Base-by-base conservation (phyloP, 805 yeast genomes). In the Yamadazyma insecticola region DNA sequence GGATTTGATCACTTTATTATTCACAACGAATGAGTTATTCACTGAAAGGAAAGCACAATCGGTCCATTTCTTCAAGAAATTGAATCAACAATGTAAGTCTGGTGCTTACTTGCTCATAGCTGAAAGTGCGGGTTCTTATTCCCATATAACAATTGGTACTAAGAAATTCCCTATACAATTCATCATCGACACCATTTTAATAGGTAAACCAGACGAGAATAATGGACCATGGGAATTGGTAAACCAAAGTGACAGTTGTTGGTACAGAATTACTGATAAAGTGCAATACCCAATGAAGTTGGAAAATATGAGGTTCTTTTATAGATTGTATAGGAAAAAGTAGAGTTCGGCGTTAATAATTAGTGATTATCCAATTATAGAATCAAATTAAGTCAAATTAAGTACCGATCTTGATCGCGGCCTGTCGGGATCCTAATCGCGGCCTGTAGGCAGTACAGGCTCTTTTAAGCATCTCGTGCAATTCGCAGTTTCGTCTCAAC, bases 121-220 rank as follows among this genome's bases (percentile, higher is more conserved):
- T 2, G 96, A 87, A 48, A 81, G 92, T 57, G 96, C 96, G 0
- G 96, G 96, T 1, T 82, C 94, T 7, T 87, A 79, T 55, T 84
- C 95, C 1, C 80, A 85, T 45, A 82, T 87, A 22, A 69, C 76
- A 2, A 70, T 87, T 25, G 95, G 95, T 3, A 55, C 74, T 18
- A 86, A 81, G 51, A 72, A 64, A 42, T 87, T 87, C 60, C 96
- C 96, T 0, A 79, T 87, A 3, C 88, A 85, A 42, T 85, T 81
- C 45, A 63, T 87, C 23, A 64, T 88, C 8, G 95, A 87, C 48
- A 83, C 81, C 22, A 66, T 85, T 1, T 57, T 87, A 20, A 64
- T 77, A 16, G 84, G 85, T 2, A 58, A 57, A 38, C 61, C 62
- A 3, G 56, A 60, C 3, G 55, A 48, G 18, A 43, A 47, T 9